phyloP scores from a whole-genome alignment of 208 protist species.

The Phytomonas sp. region DNA sequence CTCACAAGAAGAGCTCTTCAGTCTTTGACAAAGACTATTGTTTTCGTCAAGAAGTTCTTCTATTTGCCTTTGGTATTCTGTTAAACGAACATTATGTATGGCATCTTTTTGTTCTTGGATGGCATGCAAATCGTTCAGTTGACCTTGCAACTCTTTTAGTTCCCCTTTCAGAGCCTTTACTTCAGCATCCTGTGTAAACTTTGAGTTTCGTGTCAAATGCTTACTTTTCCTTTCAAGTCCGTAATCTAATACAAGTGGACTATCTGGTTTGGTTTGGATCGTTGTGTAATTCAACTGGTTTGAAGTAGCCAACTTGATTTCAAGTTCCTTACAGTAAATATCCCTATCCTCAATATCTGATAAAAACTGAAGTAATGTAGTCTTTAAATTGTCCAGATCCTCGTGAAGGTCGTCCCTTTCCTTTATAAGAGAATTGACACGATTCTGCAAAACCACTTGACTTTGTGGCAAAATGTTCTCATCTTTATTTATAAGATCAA shows the following conservation, averaged over 20 bases:
- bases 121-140: background rate
- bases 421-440: constrained; percentile 1
- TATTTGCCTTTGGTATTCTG: constrained; percentile 38
- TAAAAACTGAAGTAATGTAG: constrained; percentile 25
- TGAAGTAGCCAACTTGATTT: constrained; percentile 26
- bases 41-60: constrained; percentile 43
- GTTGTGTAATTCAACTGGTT: constrained; percentile 15
- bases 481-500: background rate
- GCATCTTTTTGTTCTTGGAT: constrained; percentile 26
- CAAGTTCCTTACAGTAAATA: constrained; percentile 39
- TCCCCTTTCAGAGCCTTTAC: constrained; percentile 18
- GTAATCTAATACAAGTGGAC: background rate
- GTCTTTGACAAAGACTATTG: constrained; percentile 6
- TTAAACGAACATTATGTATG: constrained; percentile 13
- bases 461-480: background rate
- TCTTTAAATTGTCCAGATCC: constrained; percentile 28
- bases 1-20: background rate
- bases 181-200: background rate
- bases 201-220: background rate
- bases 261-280: background rate
- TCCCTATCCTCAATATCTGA: constrained; percentile 26
- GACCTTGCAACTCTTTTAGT: constrained; percentile 6
- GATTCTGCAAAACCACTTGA: background rate
- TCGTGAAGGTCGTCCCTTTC: constrained; percentile 42
- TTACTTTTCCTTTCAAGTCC: background rate